Base-by-base conservation (phyloP, 2,329 filamentous ascomycete genomes). In the Ophiostoma perfectum region DNA sequence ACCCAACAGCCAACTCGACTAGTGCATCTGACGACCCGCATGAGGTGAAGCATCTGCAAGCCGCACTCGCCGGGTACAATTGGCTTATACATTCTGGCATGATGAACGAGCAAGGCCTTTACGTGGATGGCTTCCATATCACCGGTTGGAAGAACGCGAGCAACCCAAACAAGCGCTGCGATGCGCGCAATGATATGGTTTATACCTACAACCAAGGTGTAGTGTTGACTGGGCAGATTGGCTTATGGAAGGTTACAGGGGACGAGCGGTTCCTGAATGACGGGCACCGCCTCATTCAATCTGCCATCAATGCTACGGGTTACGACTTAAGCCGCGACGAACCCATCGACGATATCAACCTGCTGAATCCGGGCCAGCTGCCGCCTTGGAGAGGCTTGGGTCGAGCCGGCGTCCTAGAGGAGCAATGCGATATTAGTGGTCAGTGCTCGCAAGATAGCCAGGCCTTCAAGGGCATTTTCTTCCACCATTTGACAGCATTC, bases 181-280 rank as follows among this genome's bases (percentile, higher is more conserved):
- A 97, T 75, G 77, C 86, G 65, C 86, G 93, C 65, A 91, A 97
- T 77, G 87, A 93, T 73, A 94, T 93, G 88, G 90, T 97, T 8
- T 97, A 93, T 78, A 96, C 93, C 0, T 97, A 98, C 80, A 98
- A 98, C 78, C 94, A 98, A 78, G 94, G 93, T 36, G 92, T 97
- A 4, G 75, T 98, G 0, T 84, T 97, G 36, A 93, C 91, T 4
- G 93, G 92, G 12, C 86, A 92, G 68, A 86, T 91, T 45, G 90
- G 89, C 1, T 82, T 97, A 0, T 97, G 90, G 86, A 84, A 91
- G 71, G 88, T 87, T 14, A 97, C 91, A 0, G 90, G 90, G 12
- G 84, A 87, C n/a, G 77, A 81, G 1, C 82, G 80, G 0, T 97
- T 93, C 75, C 82, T 97, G 0, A 78, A 84, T 27, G 92, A 97